A percentile compares a stretch with the other conserved stretches of the same genome.
Conservation (phyloP, 2,329 filamentous ascomycete species). For the Aureobasidium sp. region DNA sequence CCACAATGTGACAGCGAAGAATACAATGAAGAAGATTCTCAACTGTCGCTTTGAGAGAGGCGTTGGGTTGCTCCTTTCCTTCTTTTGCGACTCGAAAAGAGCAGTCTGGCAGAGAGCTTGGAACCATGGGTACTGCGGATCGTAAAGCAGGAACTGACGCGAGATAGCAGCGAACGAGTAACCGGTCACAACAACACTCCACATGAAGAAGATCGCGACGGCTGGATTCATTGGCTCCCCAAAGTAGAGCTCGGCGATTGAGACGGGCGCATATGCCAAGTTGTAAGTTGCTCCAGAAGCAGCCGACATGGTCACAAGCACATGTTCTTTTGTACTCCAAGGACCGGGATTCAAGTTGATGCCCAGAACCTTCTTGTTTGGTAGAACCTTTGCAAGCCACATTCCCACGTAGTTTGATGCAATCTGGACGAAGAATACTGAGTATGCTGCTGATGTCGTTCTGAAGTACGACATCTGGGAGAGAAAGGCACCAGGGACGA, state of each 20-base stretch:
- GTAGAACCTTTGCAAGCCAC: conserved; percentile 47
- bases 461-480: conserved; percentile 51
- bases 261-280: conserved; percentile 42
- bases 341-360: conserved; percentile 52
- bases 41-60: conserved; percentile 49
- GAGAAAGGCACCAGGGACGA: conserved; percentile 52
- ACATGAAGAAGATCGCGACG: conserved; percentile 55
- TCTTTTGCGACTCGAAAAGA: conserved; percentile 52
- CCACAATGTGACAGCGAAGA: conserved; percentile 51
- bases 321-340: conserved; percentile 53
- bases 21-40: conserved; percentile 49
- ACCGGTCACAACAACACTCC: conserved; percentile 51
- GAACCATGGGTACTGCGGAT: conserved; percentile 51
- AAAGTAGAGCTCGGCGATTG: conserved; percentile 53
- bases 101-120: conserved; percentile 44
- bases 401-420: conserved; percentile 50
- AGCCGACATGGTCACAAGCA: conserved; percentile 44
- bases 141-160: conserved; percentile 51
- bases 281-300: conserved; percentile 21
- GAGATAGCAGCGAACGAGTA: conserved; percentile 55
- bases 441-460: conserved; percentile 53
- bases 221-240: conserved; percentile 45
- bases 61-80: conserved; percentile 43
- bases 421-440: conserved; percentile 56
- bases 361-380: conserved; percentile 41